Percentiles rank a stretch among this genome's conserved stretches.
phyloP scores from a whole-genome alignment of 1,284 basidiomycete genomes.

The Cerrena zonata region DNA sequence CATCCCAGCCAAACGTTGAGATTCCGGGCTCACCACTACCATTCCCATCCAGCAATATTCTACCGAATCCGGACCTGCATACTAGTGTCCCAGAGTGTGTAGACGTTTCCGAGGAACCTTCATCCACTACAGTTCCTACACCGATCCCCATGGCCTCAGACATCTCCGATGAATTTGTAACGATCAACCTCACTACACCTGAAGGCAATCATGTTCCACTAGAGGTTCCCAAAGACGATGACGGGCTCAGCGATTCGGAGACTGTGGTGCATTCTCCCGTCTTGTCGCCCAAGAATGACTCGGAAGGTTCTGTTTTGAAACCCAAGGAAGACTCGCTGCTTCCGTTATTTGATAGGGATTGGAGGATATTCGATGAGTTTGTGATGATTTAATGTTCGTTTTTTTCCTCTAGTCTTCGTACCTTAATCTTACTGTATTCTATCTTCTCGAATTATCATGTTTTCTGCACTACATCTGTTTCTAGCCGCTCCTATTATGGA shows the following conservation, averaged over 20 bases:
- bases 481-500: too few relatives aligned
- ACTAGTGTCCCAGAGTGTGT: background rate
- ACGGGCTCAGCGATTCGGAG: background rate
- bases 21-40: too few relatives aligned
- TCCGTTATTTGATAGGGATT: background rate
- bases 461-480: too few relatives aligned
- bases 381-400: constrained; percentile 1
- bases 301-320: background rate
- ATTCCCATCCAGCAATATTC: too few relatives aligned
- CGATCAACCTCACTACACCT: background rate
- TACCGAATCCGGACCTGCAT: background rate
- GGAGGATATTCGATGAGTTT: constrained; percentile 1
- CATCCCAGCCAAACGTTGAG: too few relatives aligned
- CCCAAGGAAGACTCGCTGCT: background rate
- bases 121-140: background rate
- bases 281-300: background rate
- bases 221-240: background rate
- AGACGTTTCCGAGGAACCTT: background rate
- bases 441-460: too few relatives aligned
- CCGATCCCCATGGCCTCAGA: background rate
- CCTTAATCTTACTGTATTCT: too few relatives aligned
- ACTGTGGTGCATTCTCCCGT: too few relatives aligned
- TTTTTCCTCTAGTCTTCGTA: too few relatives aligned
- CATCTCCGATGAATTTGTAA: background rate
- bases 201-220: background rate